Evolutionary conservation across 192 early-diverging fungal species (phyloP).

Genomic region (Mortierella claussenii): DNA sequence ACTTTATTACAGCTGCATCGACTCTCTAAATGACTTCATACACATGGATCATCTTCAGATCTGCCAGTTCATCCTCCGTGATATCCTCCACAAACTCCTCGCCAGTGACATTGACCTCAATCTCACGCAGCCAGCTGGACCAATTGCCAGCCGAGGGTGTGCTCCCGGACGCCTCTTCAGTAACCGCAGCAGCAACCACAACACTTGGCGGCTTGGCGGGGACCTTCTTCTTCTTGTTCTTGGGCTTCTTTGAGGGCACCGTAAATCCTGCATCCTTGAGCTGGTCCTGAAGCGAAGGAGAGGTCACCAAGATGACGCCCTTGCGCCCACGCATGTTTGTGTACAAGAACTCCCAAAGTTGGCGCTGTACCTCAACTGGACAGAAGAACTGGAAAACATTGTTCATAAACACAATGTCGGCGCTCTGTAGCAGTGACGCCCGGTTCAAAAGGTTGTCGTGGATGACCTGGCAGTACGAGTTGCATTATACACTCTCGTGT

Average conservation of each 20-base stretch:
- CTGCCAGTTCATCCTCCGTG: conserved; percentile 63
- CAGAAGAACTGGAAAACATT: conserved; percentile 73
- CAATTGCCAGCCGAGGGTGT: conserved; percentile 17
- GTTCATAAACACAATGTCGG: conserved; percentile 69
- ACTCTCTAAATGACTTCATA: conserved; percentile 60
- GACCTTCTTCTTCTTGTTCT: conserved; percentile 53
- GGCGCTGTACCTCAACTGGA: conserved; percentile 52
- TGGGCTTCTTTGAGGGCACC: conserved; percentile 24
- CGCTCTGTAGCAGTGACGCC: conserved; percentile 49
- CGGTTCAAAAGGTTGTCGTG: conserved; percentile 59
- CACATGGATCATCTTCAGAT: conserved; percentile 63
- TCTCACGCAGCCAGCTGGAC: conserved; percentile 60
- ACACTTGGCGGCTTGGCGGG: conserved; percentile 52
- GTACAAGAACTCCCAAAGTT: conserved; percentile 64
- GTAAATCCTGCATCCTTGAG: conserved; percentile 59
- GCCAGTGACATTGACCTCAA: conserved; percentile 57
- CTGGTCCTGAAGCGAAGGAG: conserved; percentile 67
- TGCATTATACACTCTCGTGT: not conserved
- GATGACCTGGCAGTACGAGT: conserved; percentile 60
- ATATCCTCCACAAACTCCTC: conserved; percentile 62
- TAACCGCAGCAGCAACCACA: not conserved
- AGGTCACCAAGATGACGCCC: conserved; percentile 58
- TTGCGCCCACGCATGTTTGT: conserved; percentile 51
- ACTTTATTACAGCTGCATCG: not conserved
- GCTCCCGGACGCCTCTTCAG: not conserved